phyloP scores from a whole-genome alignment of 331 rosid genomes.

The Cydonia oblonga region DNA sequence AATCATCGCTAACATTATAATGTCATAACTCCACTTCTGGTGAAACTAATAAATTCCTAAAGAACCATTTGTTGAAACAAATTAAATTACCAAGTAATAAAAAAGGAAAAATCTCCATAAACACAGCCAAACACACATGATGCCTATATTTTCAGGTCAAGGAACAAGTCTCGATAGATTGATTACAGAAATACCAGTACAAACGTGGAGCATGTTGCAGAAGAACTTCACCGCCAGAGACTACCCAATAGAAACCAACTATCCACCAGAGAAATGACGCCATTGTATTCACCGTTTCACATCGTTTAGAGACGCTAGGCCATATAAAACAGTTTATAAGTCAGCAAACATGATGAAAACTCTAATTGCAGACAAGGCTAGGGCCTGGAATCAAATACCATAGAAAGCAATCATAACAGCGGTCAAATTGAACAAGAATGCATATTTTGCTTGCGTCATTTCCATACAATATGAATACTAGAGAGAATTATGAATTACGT shows the following conservation, averaged over 20 bases:
- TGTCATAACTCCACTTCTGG: neutral
- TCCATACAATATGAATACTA: neutral
- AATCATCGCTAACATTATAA: neutral
- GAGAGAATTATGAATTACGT: neutral
- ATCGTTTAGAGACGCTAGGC: conserved; percentile 51
- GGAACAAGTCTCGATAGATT: neutral
- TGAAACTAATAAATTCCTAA: neutral
- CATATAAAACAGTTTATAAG: conserved; percentile 15
- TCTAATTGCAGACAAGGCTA: neutral
- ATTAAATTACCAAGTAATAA: neutral
- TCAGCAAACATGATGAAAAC: neutral
- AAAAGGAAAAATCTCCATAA: neutral
- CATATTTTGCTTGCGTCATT: conserved; percentile 3
- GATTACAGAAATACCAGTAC: conserved; percentile 60
- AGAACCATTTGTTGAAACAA: neutral
- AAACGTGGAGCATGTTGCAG: conserved; percentile 67
- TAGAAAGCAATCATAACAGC: neutral
- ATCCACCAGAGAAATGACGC: conserved; percentile 92
- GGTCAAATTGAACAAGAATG: neutral
- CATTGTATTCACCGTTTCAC: conserved; percentile 75
- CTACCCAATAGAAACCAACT: conserved; percentile 92
- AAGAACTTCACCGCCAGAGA: conserved; percentile 68
- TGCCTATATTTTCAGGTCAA: neutral
- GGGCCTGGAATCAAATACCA: neutral
- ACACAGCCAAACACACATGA: neutral